Base-by-base conservation (phyloP, 2,329 filamentous ascomycete species). In the Fusarium pseudonygamai region DNA sequence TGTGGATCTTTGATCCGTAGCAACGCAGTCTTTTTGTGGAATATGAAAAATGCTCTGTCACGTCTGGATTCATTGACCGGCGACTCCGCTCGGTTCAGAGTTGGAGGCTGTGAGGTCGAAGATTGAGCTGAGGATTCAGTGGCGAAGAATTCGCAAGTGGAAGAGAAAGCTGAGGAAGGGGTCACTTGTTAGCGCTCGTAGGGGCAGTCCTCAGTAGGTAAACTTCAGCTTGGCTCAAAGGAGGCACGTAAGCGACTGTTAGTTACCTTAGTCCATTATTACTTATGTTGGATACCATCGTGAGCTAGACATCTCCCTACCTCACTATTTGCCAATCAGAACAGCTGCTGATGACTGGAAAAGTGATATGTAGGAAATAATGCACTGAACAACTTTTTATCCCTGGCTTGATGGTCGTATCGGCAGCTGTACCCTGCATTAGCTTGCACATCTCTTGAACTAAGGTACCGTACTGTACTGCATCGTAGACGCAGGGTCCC, bases 21-120 rank as follows among this genome's bases (percentile, higher is more conserved):
- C 76, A 78, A 65, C 60, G 58, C 69, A 67, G 39, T 58, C 47
- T 47, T 56, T 47, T 53, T 60, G 61, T 49, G 71, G 62, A 46
- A 47, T 32, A 32, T 42, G 36, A 20, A 64, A 60, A 55, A 39
- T 47, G 52, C 43, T 67, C 37, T 50, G 63, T 72, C 50, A 37
- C 42, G 50, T 39, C 57, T 68, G 37, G 49, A 61, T 36, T 46
- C 58, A 47, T 50, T 56, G 34, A 36, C 64, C 60, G 69, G 62
- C 65, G 49, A 45, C 30, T 61, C 64, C 64, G 68, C 56, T 28
- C 42, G 56, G 43, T 58, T 45, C 30, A 18, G 32, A 28, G 18
- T 37, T 32, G 42, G 42, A 58, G n/a, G 46, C 40, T 22, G 45
- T 43, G 43, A 39, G 43, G 24, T 52, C 37, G 32, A 58, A 43